Conservation (phyloP, 345 rosid species). For the Jatropha curcas region DNA sequence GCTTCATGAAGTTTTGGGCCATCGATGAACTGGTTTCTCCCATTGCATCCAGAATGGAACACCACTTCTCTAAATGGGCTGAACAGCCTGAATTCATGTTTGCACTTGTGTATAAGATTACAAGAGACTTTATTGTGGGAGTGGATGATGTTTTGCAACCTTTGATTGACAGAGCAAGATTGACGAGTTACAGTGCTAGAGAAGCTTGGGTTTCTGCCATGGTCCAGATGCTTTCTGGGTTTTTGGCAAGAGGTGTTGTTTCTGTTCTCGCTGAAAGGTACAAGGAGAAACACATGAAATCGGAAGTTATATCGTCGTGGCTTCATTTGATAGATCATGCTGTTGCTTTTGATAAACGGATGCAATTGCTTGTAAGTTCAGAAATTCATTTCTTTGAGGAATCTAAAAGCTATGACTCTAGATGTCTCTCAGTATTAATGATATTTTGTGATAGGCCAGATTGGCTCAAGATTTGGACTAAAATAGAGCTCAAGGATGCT, state of each 20-base stretch:
- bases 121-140: constrained; percentile 62
- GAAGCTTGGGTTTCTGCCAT: constrained; percentile 87
- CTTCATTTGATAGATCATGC: constrained; percentile 71
- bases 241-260: constrained; percentile 51
- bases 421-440: constrained; percentile 47
- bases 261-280: constrained; percentile 47
- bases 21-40: constrained; percentile 72
- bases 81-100: constrained; percentile 68
- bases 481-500: constrained; percentile 70
- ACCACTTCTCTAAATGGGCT: constrained; percentile 73
- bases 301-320: constrained; percentile 61
- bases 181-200: constrained; percentile 61
- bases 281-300: constrained; percentile 45
- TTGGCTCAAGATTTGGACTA: constrained; percentile 82
- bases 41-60: constrained; percentile 67
- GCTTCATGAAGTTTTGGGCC: constrained; percentile 51
- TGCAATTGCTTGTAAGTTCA: constrained; percentile 49
- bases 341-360: constrained; percentile 63
- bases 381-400: constrained; percentile 47
- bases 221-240: constrained; percentile 62
- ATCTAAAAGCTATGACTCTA: constrained; percentile 34
- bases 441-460: constrained; percentile 58
- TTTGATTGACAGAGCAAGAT: constrained; percentile 66
- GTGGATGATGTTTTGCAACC: constrained; percentile 78
- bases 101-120: constrained; percentile 61